Conservation (phyloP, 2,329 filamentous ascomycete genomes). For the Pestalotiopsis sp. region DNA sequence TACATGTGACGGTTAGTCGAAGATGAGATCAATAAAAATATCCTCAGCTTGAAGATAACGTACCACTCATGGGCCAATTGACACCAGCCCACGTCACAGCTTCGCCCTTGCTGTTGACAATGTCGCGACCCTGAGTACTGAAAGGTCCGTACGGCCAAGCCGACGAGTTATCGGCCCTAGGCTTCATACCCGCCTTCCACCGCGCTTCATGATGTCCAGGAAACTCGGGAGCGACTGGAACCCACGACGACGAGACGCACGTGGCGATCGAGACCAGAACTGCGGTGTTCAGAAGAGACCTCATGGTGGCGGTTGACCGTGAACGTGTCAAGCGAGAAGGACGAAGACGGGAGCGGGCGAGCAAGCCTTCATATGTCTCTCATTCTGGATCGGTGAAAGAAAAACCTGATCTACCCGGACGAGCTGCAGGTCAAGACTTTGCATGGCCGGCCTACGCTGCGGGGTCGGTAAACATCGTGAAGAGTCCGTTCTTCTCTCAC, state of each 20-base stretch:
- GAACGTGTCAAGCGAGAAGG: neutral
- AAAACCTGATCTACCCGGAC: neutral
- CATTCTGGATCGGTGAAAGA: neutral
- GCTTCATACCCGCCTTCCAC: neutral
- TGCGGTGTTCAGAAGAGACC: neutral
- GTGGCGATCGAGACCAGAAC: neutral
- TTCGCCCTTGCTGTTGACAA: slow-evolving; percentile 39
- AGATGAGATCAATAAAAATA: neutral
- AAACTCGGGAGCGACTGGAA: neutral
- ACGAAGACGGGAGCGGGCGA: neutral
- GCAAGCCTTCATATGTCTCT: neutral
- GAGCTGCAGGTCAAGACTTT: neutral
- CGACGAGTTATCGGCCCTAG: neutral
- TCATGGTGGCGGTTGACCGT: slow-evolving; percentile 8
- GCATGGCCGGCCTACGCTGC: neutral
- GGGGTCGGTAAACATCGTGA: slow-evolving; percentile 8
- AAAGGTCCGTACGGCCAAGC: slow-evolving; percentile 42
- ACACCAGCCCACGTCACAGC: slow-evolving; percentile 39
- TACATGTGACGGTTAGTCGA: too few species aligned
- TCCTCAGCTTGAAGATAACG: slow-evolving; percentile 19
- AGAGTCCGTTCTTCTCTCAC: neutral
- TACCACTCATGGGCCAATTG: slow-evolving; percentile 39
- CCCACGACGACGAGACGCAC: neutral
- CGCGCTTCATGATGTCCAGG: neutral
- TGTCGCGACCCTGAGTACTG: slow-evolving; percentile 38